phyloP scores from a whole-genome alignment of 805 yeast genomes.

The Alloascoidea hylecoeti region DNA sequence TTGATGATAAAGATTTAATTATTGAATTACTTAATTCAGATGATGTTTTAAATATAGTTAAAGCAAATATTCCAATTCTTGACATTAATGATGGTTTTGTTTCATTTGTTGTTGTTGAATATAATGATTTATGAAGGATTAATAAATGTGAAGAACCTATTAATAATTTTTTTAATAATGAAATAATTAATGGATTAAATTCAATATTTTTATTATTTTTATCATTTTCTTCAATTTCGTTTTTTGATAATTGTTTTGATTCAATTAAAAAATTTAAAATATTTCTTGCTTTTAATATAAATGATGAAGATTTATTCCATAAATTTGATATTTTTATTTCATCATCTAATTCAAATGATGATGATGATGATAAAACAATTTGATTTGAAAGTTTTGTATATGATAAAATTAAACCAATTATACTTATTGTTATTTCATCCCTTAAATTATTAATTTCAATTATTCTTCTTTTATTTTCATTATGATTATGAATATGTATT shows the following conservation, averaged over 20 bases:
- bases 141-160: background rate
- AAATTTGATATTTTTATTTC: background rate
- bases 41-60: background rate
- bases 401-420: background rate
- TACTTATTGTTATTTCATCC: background rate
- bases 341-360: too few species aligned
- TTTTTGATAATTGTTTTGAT: background rate
- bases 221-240: too few species aligned
- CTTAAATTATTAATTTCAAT: background rate
- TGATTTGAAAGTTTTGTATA: background rate
- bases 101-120: background rate
- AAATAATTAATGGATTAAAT: background rate
- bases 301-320: background rate
- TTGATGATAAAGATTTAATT: too few species aligned
- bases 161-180: background rate
- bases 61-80: background rate
- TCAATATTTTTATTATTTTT: too few species aligned
- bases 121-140: conserved; percentile 1
- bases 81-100: background rate
- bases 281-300: background rate
- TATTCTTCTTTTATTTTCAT: too few species aligned
- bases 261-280: background rate
- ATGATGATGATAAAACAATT: background rate
- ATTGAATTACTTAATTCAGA: background rate
- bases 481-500: too few species aligned